These are phyloP conservation scores for Boletales sp. DNA, from an alignment of 768 basidiomycete species.

Conservation along the genomic window DNA sequence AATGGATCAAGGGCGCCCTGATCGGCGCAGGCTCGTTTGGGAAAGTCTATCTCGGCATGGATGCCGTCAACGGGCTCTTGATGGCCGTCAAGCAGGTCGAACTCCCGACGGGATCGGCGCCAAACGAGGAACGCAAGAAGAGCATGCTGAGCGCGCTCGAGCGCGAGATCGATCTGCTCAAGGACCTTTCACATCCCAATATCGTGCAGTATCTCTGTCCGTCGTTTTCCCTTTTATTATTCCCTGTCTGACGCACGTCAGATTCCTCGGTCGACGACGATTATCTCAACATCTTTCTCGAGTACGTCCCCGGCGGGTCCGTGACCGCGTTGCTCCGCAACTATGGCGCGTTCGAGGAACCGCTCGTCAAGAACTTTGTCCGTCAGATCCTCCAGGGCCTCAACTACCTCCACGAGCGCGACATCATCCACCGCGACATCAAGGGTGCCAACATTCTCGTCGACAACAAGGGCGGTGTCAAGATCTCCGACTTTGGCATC, in stretches of 20 bases:
- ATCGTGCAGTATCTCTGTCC: conserved; percentile 97
- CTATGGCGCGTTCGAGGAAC: conserved; percentile 94
- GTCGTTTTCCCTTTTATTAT: conserved; percentile 25
- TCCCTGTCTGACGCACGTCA: conserved; percentile 27
- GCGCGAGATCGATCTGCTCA: conserved; percentile 90
- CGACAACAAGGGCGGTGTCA: conserved; percentile 96
- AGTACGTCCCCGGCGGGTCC: conserved; percentile 95
- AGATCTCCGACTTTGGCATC: conserved; percentile 96
- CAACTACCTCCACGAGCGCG: conserved; percentile 86
- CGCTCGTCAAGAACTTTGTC: conserved; percentile 88
- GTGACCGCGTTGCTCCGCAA: conserved; percentile 84
- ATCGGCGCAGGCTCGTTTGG: conserved; percentile 95
- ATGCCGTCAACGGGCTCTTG: conserved; percentile 80
- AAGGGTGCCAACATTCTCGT: conserved; percentile 99
- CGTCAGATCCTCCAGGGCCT: conserved; percentile 88
- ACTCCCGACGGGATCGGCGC: conserved; percentile 75
- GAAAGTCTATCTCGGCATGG: conserved; percentile 95
- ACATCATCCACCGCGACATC: conserved; percentile 97
- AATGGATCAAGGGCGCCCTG: conserved; percentile 96
- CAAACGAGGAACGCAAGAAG: conserved; percentile 90
- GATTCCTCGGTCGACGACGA: conserved; percentile 93
- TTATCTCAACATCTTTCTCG: conserved; percentile 92
- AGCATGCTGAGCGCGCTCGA: conserved; percentile 90
- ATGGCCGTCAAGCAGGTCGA: conserved; percentile 99
- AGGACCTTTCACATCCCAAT: conserved; percentile 89